Evolutionary conservation across 164 flowering plant genomes (phyloP).

Genomic region (Nymphaea colorata): DNA sequence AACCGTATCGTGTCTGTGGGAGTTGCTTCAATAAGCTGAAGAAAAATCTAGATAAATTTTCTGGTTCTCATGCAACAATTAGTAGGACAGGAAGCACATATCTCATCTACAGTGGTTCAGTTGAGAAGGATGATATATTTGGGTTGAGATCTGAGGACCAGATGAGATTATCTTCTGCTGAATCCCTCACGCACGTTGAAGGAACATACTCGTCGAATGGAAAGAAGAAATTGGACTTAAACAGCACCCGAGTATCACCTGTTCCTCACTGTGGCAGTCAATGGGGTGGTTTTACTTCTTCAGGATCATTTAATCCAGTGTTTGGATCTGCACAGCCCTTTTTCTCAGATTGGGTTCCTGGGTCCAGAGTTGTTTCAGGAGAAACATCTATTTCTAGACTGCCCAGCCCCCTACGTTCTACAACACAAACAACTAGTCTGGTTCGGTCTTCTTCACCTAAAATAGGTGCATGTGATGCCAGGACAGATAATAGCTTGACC

Average conservation of each 20-base stretch:
- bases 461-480: conserved; percentile 23
- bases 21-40: conserved; percentile 67
- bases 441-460: conserved; percentile 20
- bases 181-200: conserved; percentile 34
- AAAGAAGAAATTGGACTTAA: conserved; percentile 17
- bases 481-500: conserved; percentile 26
- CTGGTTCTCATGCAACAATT: conserved; percentile 22
- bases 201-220: conserved; percentile 14
- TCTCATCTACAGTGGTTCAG: conserved; percentile 20
- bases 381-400: conserved; percentile 37
- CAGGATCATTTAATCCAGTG: conserved; percentile 23
- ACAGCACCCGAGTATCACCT: conserved; percentile 21
- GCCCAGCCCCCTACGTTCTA: conserved; percentile 33
- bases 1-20: conserved; percentile 93
- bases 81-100: conserved; percentile 19
- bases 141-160: conserved; percentile 26
- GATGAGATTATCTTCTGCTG: conserved; percentile 46
- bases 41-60: conserved; percentile 36
- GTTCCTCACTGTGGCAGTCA: conserved; percentile 23
- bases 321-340: conserved; percentile 23
- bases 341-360: conserved; percentile 37
- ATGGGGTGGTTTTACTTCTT: conserved; percentile 19
- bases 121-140: conserved; percentile 37
- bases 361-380: conserved; percentile 40
- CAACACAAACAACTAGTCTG: conserved; percentile 15